phyloP scores from a whole-genome alignment of 2,329 filamentous ascomycete genomes.

The Trichoderma afroharzianum region DNA sequence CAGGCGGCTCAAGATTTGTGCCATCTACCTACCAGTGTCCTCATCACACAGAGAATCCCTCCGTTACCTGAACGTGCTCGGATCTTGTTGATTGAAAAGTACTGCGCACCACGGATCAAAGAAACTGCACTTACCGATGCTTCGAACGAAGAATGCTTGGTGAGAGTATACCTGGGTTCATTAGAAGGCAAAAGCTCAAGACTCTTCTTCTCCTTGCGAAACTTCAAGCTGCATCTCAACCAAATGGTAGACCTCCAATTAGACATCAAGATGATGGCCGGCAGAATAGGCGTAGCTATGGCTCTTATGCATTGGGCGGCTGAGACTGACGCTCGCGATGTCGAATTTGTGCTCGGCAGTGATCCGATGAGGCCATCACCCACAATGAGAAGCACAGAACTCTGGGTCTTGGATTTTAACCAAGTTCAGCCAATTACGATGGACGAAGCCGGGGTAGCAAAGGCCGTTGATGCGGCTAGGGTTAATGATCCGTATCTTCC shows the following conservation, averaged over 20 bases:
- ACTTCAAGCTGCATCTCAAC: conserved; percentile 33
- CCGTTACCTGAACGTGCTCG: conserved; percentile 25
- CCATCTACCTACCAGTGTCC: conserved; percentile 21
- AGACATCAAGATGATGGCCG: conserved; percentile 21
- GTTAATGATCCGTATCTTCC: conserved; percentile 27
- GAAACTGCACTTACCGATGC: conserved; percentile 8
- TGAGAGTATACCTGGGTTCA: conserved; percentile 24
- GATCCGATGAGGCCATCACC: neutral
- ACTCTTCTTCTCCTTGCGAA: conserved; percentile 28
- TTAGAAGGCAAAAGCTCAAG: neutral
- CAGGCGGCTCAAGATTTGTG: conserved; percentile 14
- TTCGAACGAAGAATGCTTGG: conserved; percentile 25
- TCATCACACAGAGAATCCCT: conserved; percentile 25
- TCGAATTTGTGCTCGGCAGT: conserved; percentile 34
- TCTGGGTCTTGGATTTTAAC: conserved; percentile 31
- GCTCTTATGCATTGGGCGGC: conserved; percentile 34
- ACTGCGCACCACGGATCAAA: conserved; percentile 17
- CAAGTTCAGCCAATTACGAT: conserved; percentile 24
- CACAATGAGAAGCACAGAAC: neutral
- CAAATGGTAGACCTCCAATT: conserved; percentile 28
- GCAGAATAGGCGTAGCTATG: conserved; percentile 27
- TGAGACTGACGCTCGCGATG: conserved; percentile 27
- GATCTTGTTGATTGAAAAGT: conserved; percentile 22
- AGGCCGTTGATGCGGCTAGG: conserved; percentile 21
- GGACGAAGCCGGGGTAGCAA: conserved; percentile 22